A percentile compares a stretch with the other conserved stretches of the same genome.
Evolutionary conservation across 768 basidiomycete genomes (phyloP).

Genomic region (Macrolepiota fuliginosa): DNA sequence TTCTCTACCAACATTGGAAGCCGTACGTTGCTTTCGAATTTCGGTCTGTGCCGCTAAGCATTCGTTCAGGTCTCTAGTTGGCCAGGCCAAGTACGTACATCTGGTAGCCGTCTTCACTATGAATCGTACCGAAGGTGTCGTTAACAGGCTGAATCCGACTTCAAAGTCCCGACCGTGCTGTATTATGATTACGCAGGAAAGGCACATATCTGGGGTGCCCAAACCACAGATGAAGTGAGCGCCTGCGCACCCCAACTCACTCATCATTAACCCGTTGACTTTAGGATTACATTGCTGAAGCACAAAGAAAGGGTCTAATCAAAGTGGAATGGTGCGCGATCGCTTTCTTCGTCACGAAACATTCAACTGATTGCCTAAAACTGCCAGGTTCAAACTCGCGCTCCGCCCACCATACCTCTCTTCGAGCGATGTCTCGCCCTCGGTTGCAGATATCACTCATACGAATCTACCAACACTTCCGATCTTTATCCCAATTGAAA

Average conservation of each 20-base stretch:
- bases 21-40: slow-evolving; percentile 6
- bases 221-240: slow-evolving; percentile 18
- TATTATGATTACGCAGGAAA: slow-evolving; percentile 29
- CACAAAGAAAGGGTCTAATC: slow-evolving; percentile 7
- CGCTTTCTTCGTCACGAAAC: too few species aligned
- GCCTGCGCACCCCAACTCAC: not conserved
- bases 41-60: slow-evolving; percentile 8
- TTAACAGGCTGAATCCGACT: slow-evolving; percentile 19
- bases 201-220: slow-evolving; percentile 16
- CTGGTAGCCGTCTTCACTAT: not conserved
- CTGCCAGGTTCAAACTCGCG: slow-evolving; percentile 24
- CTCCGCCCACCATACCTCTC: slow-evolving; percentile 20
- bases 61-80: slow-evolving; percentile 12
- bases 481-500: slow-evolving; percentile 15
- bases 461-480: slow-evolving; percentile 16
- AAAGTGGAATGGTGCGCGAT: slow-evolving; percentile 21
- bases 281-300: not conserved
- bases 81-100: slow-evolving; percentile 13
- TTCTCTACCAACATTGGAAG: slow-evolving; percentile 13
- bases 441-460: not conserved
- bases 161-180: slow-evolving; percentile 35
- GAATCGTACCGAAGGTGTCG: not conserved
- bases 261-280: not conserved
- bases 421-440: not conserved
- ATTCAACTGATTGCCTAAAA: too few species aligned